phyloP scores from a whole-genome alignment of 257 asterid species.

The Nicotiana benthamiana region DNA sequence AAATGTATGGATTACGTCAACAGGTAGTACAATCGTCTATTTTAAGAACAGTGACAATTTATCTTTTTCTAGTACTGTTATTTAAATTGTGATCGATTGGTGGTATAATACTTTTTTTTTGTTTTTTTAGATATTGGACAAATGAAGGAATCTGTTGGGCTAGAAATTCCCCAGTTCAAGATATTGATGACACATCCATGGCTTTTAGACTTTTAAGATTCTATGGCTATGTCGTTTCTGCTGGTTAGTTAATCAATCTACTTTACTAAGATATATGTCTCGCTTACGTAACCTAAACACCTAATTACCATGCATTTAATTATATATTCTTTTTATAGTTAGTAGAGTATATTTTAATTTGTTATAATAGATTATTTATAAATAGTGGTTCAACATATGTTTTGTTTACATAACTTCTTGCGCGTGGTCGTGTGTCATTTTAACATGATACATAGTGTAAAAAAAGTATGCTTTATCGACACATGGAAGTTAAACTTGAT shows the following conservation, averaged over 20 bases:
- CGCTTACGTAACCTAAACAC: neutral
- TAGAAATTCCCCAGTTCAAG: slow-evolving; percentile 57
- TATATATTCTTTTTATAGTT: too few species aligned
- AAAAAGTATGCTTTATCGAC: neutral
- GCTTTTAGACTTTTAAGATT: slow-evolving; percentile 78
- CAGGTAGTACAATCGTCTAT: slow-evolving; percentile 25
- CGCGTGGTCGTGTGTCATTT: too few species aligned
- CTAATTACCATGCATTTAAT: neutral
- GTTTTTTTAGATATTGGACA: slow-evolving; percentile 55
- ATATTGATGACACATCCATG: slow-evolving; percentile 94
- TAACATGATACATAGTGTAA: neutral
- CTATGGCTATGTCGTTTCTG: slow-evolving; percentile 72
- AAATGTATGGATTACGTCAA: slow-evolving; percentile 53
- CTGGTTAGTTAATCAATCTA: slow-evolving; percentile 32
- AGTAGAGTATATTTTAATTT: neutral
- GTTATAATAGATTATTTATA: neutral
- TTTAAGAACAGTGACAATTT: neutral
- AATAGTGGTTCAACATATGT: too few species aligned
- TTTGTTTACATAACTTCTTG: too few species aligned
- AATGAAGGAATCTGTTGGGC: slow-evolving; percentile 86
- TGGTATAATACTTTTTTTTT: neutral
- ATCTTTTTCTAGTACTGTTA: neutral
- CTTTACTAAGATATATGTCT: neutral
- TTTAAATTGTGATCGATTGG: neutral
- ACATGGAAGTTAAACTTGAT: neutral